Base-by-base conservation (phyloP, 1,284 basidiomycete species). In the Fistulina hepatica region DNA sequence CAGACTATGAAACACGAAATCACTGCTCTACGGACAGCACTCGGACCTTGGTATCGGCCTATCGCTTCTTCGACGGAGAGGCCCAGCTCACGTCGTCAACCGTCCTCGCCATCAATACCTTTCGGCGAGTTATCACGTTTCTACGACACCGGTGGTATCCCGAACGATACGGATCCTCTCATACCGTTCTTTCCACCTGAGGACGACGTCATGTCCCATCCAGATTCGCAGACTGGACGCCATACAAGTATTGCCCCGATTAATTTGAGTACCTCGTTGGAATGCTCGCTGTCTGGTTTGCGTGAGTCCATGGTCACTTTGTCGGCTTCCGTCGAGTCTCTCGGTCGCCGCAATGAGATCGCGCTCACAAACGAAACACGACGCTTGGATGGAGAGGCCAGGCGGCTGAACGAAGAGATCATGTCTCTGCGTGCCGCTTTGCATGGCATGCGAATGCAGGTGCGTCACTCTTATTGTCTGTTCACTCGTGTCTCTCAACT, bases 401-500 rank as follows among this genome's bases (percentile, higher is more conserved):
- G 85, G 50, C 64, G 84, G 34, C 63, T 81, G 34, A 73, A 73
- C 36, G 86, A 90, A 48, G 86, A 91, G 52, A 66, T 89, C 20
- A 74, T 76, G 42, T 74, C 76, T 8, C 51, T 91, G 40, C 68
- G 81, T 40, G 80, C 74, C 15, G 78, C 73, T 36, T 68, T 90
- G 31, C 78, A 85, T 44, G 83, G 84, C 0, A 58, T 92, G 43
- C 66, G 86, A 33, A 82, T 88, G 71, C 86, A 88, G 68, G 76
- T 83, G n/a, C 30, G 19, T 37, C 6, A 11, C 13, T 37, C 40
- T 44, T 5, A 6, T 28, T 35, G 13, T 39, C 21, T 36, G 43
- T 37, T 22, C 34, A 40, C 42, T n/a, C 26, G 21, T 13, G n/a
- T 15, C 23, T 34, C 6, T 21, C 3, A 33, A 21, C 2, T n/a